These are phyloP conservation scores for Diplodia seriata DNA, from an alignment of 2,329 filamentous ascomycete genomes.

Conservation along the genomic window DNA sequence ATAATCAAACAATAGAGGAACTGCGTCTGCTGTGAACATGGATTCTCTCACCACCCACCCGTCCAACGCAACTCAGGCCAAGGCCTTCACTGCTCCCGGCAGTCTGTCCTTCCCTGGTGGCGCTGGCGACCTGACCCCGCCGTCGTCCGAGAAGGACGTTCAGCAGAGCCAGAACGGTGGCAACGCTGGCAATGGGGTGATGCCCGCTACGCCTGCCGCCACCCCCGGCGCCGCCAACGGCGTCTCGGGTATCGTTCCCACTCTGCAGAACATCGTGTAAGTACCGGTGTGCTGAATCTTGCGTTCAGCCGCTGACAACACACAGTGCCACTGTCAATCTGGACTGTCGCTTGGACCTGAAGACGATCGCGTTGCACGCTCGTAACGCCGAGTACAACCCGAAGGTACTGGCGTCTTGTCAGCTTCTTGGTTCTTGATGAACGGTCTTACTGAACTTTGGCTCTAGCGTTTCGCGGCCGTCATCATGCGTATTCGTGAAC, in stretches of 20 bases:
- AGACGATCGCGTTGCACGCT: constrained; percentile 98
- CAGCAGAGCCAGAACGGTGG: constrained; percentile 56
- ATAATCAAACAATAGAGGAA: constrained; percentile 10
- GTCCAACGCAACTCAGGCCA: constrained; percentile 87
- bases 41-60: constrained; percentile 92
- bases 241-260: constrained; percentile 89
- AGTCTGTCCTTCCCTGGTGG: constrained; percentile 92
- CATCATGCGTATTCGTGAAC: constrained; percentile 99
- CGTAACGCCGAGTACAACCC: constrained; percentile 99
- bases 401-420: constrained; percentile 71
- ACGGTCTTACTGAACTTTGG: constrained; percentile 43
- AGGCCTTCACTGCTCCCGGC: constrained; percentile 87
- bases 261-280: constrained; percentile 76
- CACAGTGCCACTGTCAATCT: constrained; percentile 94
- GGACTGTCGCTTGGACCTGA: constrained; percentile 92
- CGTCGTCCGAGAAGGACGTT: constrained; percentile 73
- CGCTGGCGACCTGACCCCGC: constrained; percentile 75
- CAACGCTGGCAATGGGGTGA: constrained; percentile 68
- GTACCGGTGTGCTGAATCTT: constrained; percentile 59
- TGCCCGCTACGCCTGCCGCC: constrained; percentile 87
- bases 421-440: constrained; percentile 42
- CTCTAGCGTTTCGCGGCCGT: constrained; percentile 94
- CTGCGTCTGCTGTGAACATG: constrained; percentile 63
- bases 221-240: constrained; percentile 83
- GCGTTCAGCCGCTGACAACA: constrained; percentile 43